A percentile compares a stretch with the other conserved stretches of the same genome.
These are phyloP conservation scores for Porphyrellus cyaneotinctus DNA, from an alignment of 768 basidiomycete genomes.

Conservation along the genomic window DNA sequence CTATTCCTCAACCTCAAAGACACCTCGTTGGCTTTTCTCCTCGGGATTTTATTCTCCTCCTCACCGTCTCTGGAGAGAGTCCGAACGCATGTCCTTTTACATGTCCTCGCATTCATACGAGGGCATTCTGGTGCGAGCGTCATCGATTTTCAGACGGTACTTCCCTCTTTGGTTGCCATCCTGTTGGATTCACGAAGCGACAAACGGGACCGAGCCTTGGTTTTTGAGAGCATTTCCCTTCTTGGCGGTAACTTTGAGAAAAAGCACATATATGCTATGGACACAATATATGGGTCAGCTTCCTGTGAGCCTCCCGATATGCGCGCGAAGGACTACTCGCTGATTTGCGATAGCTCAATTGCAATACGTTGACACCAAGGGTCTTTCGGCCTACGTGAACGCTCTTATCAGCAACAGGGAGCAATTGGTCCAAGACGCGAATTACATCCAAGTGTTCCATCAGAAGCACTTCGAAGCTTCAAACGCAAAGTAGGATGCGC, in stretches of 20 bases:
- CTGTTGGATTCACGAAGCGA: slow-evolving; percentile 33
- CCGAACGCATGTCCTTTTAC: slow-evolving; percentile 59
- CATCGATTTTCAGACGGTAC: slow-evolving; percentile 76
- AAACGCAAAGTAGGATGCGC: slow-evolving; percentile 42
- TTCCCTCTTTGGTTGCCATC: slow-evolving; percentile 65
- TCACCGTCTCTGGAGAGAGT: slow-evolving; percentile 30
- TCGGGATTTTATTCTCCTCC: slow-evolving; percentile 58
- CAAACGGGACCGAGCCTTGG: slow-evolving; percentile 32
- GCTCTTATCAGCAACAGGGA: slow-evolving; percentile 47
- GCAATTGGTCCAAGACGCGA: slow-evolving; percentile 56
- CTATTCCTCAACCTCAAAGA: slow-evolving; percentile 68
- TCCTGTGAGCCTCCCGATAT: slow-evolving; percentile 42
- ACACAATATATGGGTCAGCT: slow-evolving; percentile 62
- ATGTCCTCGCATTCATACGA: slow-evolving; percentile 75
- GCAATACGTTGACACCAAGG: slow-evolving; percentile 67
- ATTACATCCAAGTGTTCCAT: slow-evolving; percentile 58
- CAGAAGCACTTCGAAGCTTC: slow-evolving; percentile 46
- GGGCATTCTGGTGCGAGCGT: slow-evolving; percentile 57
- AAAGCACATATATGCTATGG: slow-evolving; percentile 64
- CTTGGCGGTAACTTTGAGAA: slow-evolving; percentile 40
- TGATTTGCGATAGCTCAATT: slow-evolving; percentile 38
- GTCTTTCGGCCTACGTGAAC: slow-evolving; percentile 55
- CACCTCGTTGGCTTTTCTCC: slow-evolving; percentile 75
- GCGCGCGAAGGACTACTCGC: slow-evolving; percentile 4
- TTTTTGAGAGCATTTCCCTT: slow-evolving; percentile 52